These are phyloP conservation scores for Claviceps sp. DNA, from an alignment of 2,329 filamentous ascomycete species.

Conservation along the genomic window DNA sequence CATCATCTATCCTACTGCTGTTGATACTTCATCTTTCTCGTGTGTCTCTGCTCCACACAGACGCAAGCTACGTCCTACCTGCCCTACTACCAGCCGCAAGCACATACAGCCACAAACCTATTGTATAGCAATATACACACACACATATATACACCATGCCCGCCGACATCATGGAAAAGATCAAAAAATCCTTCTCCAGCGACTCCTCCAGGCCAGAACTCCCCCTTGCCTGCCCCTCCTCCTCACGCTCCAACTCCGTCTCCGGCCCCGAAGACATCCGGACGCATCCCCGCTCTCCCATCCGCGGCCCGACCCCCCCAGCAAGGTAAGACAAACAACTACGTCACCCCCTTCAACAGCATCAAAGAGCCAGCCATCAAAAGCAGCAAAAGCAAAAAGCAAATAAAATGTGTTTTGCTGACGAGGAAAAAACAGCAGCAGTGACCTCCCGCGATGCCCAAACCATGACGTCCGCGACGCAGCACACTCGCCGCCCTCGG, in stretches of 20 bases:
- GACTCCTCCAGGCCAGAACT: slow-evolving; percentile 1
- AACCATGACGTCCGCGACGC: slow-evolving; percentile 11
- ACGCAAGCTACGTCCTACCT: too few relatives aligned
- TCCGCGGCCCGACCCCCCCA: not conserved
- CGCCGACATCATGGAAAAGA: slow-evolving; percentile 2
- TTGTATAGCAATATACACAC: too few relatives aligned
- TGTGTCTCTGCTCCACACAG: too few relatives aligned
- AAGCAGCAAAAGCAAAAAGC: not conserved
- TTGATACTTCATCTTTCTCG: too few relatives aligned
- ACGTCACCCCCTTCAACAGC: not conserved
- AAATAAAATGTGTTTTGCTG: not conserved
- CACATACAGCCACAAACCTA: too few relatives aligned
- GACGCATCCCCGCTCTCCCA: not conserved
- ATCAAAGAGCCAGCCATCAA: not conserved
- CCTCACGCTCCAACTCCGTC: not conserved
- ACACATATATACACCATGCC: not conserved
- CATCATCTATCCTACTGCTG: too few relatives aligned
- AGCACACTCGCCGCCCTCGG: slow-evolving; percentile 14
- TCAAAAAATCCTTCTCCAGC: slow-evolving; percentile 3
- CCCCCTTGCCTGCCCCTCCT: slow-evolving; percentile 3
- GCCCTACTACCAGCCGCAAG: too few relatives aligned
- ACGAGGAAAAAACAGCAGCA: not conserved
- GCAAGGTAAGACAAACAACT: not conserved
- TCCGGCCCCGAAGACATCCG: slow-evolving; percentile 1
- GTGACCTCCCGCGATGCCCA: not conserved